Evolutionary conservation across 2,329 filamentous ascomycete genomes (phyloP).

Genomic region (Ascochyta rabiei): DNA sequence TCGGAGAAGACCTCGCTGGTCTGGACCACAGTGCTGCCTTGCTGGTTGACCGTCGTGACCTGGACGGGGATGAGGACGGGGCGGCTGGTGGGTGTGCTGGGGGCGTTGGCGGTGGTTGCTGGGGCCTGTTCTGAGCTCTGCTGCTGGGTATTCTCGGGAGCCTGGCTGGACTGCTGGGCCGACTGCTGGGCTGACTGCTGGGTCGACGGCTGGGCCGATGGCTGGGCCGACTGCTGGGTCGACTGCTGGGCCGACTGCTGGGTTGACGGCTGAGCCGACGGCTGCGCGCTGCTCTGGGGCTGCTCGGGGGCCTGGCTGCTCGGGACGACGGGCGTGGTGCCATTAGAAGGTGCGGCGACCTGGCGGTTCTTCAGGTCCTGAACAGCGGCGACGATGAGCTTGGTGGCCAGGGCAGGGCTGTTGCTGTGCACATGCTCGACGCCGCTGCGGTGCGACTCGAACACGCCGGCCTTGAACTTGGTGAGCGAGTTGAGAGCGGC

Average conservation of each 20-base stretch:
- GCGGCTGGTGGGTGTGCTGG: constrained; percentile 19
- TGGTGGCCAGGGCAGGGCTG: constrained; percentile 66
- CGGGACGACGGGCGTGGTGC: constrained; percentile 22
- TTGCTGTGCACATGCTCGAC: constrained; percentile 67
- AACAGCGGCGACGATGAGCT: constrained; percentile 68
- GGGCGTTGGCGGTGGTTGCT: background rate
- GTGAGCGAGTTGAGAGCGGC: constrained; percentile 68
- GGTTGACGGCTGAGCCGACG: constrained; percentile 4
- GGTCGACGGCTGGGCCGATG: too few relatives aligned
- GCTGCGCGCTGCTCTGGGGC: constrained; percentile 14
- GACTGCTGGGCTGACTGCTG: constrained; percentile 15
- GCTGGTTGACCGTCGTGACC: constrained; percentile 47
- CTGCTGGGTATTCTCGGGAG: constrained; percentile 4
- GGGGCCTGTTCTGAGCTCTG: background rate
- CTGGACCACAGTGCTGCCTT: constrained; percentile 43
- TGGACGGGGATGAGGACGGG: constrained; percentile 47
- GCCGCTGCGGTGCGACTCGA: constrained; percentile 67
- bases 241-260: background rate
- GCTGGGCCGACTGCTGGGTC: too few relatives aligned
- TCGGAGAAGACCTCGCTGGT: constrained; percentile 51
- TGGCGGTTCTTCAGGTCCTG: constrained; percentile 53
- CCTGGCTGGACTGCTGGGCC: constrained; percentile 4
- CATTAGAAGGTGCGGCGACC: constrained; percentile 30
- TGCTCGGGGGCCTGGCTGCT: constrained; percentile 15
- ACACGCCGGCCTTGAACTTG: constrained; percentile 72